These are phyloP conservation scores for Citrullus mucosospermus DNA, from an alignment of 306 rosid genomes.

Conservation along the genomic window DNA sequence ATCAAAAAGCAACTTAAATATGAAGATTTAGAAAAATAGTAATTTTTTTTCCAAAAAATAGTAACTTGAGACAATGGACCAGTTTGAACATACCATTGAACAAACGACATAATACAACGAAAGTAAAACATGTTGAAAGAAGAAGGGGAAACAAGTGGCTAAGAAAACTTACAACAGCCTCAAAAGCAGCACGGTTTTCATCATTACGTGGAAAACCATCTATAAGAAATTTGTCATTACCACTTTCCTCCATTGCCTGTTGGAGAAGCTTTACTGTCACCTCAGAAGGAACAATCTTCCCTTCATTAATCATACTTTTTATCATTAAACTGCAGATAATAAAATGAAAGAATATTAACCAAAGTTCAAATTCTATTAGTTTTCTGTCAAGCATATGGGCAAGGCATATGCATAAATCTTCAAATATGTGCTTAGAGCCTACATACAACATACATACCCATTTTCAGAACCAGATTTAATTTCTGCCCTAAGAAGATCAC, in stretches of 20 bases:
- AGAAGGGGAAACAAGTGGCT: not conserved
- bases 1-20: not conserved
- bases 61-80: not conserved
- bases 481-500: slow-evolving; percentile 87
- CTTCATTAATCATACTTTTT: slow-evolving; percentile 80
- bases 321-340: slow-evolving; percentile 66
- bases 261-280: slow-evolving; percentile 87
- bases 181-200: slow-evolving; percentile 98
- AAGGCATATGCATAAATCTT: not conserved
- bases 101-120: not conserved
- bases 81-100: not conserved
- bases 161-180: slow-evolving; percentile 53
- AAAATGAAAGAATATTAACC: slow-evolving; percentile 10
- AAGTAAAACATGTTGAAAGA: not conserved
- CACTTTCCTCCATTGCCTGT: slow-evolving; percentile 60
- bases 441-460: slow-evolving; percentile 69
- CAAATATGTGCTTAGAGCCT: slow-evolving; percentile 4
- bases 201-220: slow-evolving; percentile 99
- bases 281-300: slow-evolving; percentile 88
- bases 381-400: not conserved
- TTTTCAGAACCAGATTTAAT: slow-evolving; percentile 89
- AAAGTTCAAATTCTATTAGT: not conserved
- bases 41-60: not conserved
- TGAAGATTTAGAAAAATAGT: not conserved
- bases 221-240: slow-evolving; percentile 84